Conservation (phyloP, 805 yeast genomes). For the Blastobotrys peoriensis region DNA sequence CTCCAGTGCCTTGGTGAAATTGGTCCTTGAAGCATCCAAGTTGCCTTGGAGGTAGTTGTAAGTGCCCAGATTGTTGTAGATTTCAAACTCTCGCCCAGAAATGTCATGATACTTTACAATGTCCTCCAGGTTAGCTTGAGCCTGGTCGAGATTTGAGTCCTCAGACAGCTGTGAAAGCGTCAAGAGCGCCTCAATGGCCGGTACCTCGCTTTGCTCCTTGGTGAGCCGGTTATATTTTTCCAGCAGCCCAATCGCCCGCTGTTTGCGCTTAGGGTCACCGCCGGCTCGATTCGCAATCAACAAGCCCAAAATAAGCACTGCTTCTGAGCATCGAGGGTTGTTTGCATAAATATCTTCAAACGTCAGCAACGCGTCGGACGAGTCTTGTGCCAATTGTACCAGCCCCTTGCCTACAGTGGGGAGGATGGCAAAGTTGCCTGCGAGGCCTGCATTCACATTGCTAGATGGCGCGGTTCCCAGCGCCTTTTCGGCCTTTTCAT, state of each 20-base stretch:
- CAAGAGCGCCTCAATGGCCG: constrained; percentile 60
- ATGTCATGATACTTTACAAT: constrained; percentile 48
- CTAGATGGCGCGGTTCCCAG: not conserved
- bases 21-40: constrained; percentile 45
- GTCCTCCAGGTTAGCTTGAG: constrained; percentile 56
- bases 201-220: constrained; percentile 45
- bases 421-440: constrained; percentile 44
- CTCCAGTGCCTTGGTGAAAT: constrained; percentile 12
- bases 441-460: not conserved
- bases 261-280: constrained; percentile 20
- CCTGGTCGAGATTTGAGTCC: constrained; percentile 52
- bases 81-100: constrained; percentile 35
- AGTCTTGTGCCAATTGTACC: constrained; percentile 67
- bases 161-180: constrained; percentile 69
- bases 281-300: constrained; percentile 52
- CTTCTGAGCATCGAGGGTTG: constrained; percentile 66
- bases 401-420: constrained; percentile 83
- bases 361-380: constrained; percentile 81
- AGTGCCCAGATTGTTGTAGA: constrained; percentile 81
- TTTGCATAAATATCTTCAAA: constrained; percentile 67
- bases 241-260: constrained; percentile 55
- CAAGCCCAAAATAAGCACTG: constrained; percentile 62
- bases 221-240: constrained; percentile 67
- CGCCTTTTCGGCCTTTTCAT: constrained; percentile 50
- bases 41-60: constrained; percentile 64